Base-by-base conservation (phyloP, 345 rosid genomes). In the Eucalyptus sp. region DNA sequence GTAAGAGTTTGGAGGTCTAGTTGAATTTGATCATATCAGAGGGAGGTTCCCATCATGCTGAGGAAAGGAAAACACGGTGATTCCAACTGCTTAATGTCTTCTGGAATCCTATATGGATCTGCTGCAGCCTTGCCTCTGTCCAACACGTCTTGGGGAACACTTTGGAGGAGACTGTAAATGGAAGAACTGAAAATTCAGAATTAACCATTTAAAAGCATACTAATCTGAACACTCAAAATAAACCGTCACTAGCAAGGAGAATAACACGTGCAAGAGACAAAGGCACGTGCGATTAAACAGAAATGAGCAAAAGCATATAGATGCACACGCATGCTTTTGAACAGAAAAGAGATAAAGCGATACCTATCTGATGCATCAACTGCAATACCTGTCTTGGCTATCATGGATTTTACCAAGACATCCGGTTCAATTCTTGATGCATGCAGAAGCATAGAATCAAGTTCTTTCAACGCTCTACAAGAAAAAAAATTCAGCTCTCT, bases 351-450 rank as follows among this genome's bases (percentile, higher is more conserved):
- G 27, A 76, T n/a, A 66, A 81, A 49, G 83, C 50, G 27, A 37
- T 92, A 96, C 94, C 97, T 95, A 91, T 96, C 96, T 27, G 94
- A 88, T 20, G 99, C 96, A 56, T 86, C 71, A 60, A 96, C 90
- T 15, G 96, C 96, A 56, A 90, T 92, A 50, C 90, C 95, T 50
- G 95, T 94, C 91, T 95, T 92, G 17, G 92, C 93, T 91, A 95
- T 97, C 99, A 95, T 96, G 86, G 92, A 60, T 15, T 88, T 90
- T 44, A 96, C 92, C 22, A 97, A 93, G 87, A 96, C 96, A 27
- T 88, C 94, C 5, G 92, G 93, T 44, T 97, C 96, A 24, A 95
- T 97, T 91, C 98, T 94, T 48, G 95, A 94, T 37, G 97, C 99
- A 48, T 83, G 97, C 48, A 95, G 96, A 88, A 95, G 92, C 92